Base-by-base conservation (phyloP, 2,329 filamentous ascomycete species). In the Hawksworthiomyces lignivorus region DNA sequence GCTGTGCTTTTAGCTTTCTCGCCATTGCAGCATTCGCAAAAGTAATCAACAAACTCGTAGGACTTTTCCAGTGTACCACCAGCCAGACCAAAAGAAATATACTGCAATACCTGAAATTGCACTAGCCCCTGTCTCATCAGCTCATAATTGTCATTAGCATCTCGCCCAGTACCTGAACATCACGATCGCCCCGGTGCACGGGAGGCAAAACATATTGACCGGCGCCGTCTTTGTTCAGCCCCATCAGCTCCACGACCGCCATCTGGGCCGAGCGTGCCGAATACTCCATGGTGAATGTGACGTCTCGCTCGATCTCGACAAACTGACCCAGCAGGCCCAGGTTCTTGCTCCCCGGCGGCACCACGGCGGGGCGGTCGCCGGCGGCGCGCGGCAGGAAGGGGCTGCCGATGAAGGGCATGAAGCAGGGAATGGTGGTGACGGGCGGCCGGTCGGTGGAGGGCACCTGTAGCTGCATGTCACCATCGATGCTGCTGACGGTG, bases 211-310 rank as follows among this genome's bases (percentile, higher is more conserved):
- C n/a, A n/a, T n/a, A n/a, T n/a, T n/a, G n/a, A n/a, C n/a, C n/a
- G n/a, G n/a, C n/a, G n/a, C n/a, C n/a, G n/a, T n/a, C 34, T 24
- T 46, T 43, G 24, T 52, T 47, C 26, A 50, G 46, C 14, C 50
- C 52, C 52, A 52, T 60, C 42, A 63, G 61, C 34, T 60, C 58
- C 46, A 69, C 63, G 20, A 69, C 50, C 1, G 65, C 69, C 1
- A 65, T 54, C 6, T 64, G 61, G 0, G 60, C 62, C 6, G 68
- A 71, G 48, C 72, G 65, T 39, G 67, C 67, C 1, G 68, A 63
- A 43, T 63, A 72, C 26, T 48, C 44, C 44, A 60, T 57, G 6
- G 54, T 60, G 26, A 59, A 58, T 5, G 59, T 59, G 8, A 52
- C 54, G 42, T 65, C 60, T 22, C 56, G 52, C 6, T 53, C 48